Evolutionary conservation across 768 basidiomycete genomes (phyloP), one percentile per base, ranked within the genome.

Genomic region (Lactifluus subvellereus): DNA sequence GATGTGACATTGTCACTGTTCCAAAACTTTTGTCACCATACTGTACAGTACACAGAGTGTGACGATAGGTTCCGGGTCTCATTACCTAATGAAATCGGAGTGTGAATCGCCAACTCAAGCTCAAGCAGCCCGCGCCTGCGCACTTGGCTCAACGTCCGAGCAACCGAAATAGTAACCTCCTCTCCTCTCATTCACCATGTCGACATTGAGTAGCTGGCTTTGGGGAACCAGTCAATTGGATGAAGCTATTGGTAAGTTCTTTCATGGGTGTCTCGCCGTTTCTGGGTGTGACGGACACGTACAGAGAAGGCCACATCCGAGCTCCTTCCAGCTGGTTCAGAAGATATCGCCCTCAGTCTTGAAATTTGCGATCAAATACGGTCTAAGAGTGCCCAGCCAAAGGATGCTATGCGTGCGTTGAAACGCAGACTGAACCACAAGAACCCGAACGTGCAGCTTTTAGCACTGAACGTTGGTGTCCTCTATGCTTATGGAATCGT

Each of bases 281-380:
- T 10, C 18, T 9, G 27, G 30, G 13, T 18, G 6, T 50, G 51
- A 57, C 33, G 11, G 32, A 27, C 30, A 33, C 37, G 20, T 20
- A 22, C 73, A 96, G 94, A 94, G 79, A 94, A 91, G 77, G 91
- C 91, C n/a, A 97, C 94, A 16, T 94, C 93, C 4, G 92, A 94
- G 73, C 79, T 93, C 30, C 76, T 93, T 57, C 91, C 94, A 43
- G 81, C 84, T 52, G 89, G 89, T 32, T 77, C 84, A 57, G 92
- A 95, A 72, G 93, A 98, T 74, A 94, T 98, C 43, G 92, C 94
- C 9, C 80, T 94, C 66, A 89, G 89, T 70, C 89, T 99, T 62
- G 94, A 98, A 73, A 92, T 98, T 79, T 94, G 93, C 67, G 97
- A 99, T 76, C 89, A 95, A 75, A 94, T 99, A 72, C 85, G 94